Conservation (phyloP, 805 yeast genomes). For the Saccharomycopsis microspora region DNA sequence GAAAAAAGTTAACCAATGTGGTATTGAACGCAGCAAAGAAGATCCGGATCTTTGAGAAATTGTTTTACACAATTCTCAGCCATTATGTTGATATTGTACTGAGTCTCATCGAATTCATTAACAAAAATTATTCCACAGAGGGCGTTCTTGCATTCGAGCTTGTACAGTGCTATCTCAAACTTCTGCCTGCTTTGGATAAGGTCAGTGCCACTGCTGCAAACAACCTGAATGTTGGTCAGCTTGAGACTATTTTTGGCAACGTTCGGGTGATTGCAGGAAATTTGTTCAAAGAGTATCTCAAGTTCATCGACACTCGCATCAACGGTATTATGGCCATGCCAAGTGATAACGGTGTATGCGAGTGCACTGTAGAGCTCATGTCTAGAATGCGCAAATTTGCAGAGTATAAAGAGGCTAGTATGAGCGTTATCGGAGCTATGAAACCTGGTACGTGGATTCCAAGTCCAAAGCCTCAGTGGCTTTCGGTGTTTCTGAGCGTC, state of each 20-base stretch:
- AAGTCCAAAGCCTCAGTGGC: constrained; percentile 42
- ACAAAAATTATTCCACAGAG: constrained; percentile 32
- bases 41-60: constrained; percentile 22
- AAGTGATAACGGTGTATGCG: constrained; percentile 61
- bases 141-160: constrained; percentile 49
- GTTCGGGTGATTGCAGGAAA: constrained; percentile 21
- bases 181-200: constrained; percentile 23
- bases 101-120: constrained; percentile 29
- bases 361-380: constrained; percentile 60
- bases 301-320: constrained; percentile 42
- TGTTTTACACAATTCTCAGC: constrained; percentile 26
- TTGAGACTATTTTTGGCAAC: constrained; percentile 18
- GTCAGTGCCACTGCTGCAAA: constrained; percentile 16
- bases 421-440: constrained; percentile 36
- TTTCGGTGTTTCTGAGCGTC: constrained; percentile 36
- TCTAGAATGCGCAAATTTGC: constrained; percentile 55
- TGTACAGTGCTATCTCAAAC: constrained; percentile 33
- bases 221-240: constrained; percentile 18
- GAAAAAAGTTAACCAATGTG: constrained; percentile 10
- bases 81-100: constrained; percentile 29
- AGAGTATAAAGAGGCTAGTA: constrained; percentile 42
- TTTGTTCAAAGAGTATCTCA: constrained; percentile 47
- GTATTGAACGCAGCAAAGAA: constrained; percentile 23
- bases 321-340: constrained; percentile 36
- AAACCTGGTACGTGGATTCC: constrained; percentile 63